Conservation (phyloP, 2,329 filamentous ascomycete genomes). For the Penicillium olsonii region DNA sequence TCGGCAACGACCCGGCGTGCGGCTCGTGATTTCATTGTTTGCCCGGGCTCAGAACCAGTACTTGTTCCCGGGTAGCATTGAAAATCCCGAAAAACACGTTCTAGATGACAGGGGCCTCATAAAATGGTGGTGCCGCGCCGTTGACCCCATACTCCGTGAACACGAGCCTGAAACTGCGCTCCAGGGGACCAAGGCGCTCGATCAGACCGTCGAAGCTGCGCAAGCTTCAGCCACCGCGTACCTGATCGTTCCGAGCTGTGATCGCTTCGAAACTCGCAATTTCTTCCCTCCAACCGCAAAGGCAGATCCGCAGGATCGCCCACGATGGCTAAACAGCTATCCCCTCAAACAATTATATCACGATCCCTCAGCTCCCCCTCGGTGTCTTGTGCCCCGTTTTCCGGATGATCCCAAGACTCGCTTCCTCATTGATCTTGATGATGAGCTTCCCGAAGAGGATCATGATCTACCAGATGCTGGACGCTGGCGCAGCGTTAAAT, state of each 20-base stretch:
- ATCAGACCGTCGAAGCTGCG: conserved; percentile 31
- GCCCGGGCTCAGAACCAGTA: conserved; percentile 92
- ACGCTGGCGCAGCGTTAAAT: conserved; percentile 80
- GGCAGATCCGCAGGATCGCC: conserved; percentile 38
- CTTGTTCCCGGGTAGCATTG: conserved; percentile 86
- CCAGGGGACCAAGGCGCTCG: conserved; percentile 31
- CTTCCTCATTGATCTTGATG: conserved; percentile 85
- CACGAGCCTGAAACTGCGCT: conserved; percentile 43
- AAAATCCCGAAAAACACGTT: conserved; percentile 84
- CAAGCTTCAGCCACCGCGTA: conserved; percentile 66
- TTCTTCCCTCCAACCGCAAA: conserved; percentile 66
- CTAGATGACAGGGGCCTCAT: conserved; percentile 87
- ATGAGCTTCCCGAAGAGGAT: conserved; percentile 61
- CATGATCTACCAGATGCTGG: conserved; percentile 55
- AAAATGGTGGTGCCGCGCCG: conserved; percentile 90
- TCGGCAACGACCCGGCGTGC: conserved; percentile 64
- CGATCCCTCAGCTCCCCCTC: conserved; percentile 67
- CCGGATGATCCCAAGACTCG: conserved; percentile 94
- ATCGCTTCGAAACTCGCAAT: conserved; percentile 74
- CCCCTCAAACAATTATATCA: conserved; percentile 74
- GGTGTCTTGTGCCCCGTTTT: conserved; percentile 85
- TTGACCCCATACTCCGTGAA: conserved; percentile 71
- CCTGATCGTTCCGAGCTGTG: conserved; percentile 82
- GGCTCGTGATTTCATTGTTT: conserved; percentile 83
- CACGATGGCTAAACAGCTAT: conserved; percentile 61